Percentiles rank a stretch among this genome's conserved stretches.
Evolutionary conservation across 306 rosid genomes (phyloP).

Genomic region (Trifolium subterraneum): DNA sequence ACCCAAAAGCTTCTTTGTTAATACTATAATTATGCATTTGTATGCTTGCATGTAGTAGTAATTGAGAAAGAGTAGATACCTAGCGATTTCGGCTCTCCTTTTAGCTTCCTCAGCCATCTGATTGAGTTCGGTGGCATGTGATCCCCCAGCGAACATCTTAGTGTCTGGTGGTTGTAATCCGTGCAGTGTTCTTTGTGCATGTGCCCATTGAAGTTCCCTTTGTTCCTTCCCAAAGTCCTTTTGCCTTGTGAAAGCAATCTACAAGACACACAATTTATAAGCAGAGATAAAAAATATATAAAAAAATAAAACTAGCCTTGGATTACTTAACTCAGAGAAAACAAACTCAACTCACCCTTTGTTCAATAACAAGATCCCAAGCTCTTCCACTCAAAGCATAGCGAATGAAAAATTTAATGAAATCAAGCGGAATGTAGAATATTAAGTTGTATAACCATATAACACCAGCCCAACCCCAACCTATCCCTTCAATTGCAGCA

Average conservation of each 20-base stretch:
- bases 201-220: conserved; percentile 99
- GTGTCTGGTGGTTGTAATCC: conserved; percentile 87
- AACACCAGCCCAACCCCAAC: conserved; percentile 99
- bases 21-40: not conserved
- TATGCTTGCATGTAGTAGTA: not conserved
- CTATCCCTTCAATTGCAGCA: conserved; percentile 96
- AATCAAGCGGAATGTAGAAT: conserved; percentile 89
- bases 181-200: conserved; percentile 93
- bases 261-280: conserved; percentile 41
- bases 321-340: conserved; percentile 24
- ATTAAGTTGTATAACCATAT: conserved; percentile 91
- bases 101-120: conserved; percentile 99
- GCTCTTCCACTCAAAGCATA: conserved; percentile 93
- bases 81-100: conserved; percentile 96
- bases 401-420: conserved; percentile 83
- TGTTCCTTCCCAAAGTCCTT: conserved; percentile 99
- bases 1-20: not conserved
- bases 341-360: conserved; percentile 68
- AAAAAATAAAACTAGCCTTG: conserved; percentile 10
- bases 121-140: conserved; percentile 85
- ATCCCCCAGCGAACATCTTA: conserved; percentile 80
- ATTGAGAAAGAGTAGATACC: conserved; percentile 49
- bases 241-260: conserved; percentile 99
- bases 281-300: not conserved
- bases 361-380: conserved; percentile 98